Evolutionary conservation across 805 yeast species (phyloP).

Genomic region (Pichia californica): DNA sequence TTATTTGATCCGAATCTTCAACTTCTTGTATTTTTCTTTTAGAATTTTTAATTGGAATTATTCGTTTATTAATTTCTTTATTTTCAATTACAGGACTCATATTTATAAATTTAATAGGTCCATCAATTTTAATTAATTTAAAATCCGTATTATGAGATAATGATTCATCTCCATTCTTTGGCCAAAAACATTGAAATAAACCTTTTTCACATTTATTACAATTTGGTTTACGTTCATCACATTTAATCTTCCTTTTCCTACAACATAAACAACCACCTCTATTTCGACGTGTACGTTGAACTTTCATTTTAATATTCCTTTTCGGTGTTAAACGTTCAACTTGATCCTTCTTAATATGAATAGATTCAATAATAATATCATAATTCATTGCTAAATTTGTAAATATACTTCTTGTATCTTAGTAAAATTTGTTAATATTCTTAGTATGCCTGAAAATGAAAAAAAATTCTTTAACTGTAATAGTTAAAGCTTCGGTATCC

Average conservation of each 20-base stretch:
- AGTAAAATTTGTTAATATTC: too few species aligned
- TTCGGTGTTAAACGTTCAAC: not conserved
- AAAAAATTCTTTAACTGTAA: too few species aligned
- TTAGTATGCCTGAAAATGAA: too few species aligned
- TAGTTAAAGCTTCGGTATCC: too few species aligned
- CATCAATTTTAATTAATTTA: slow-evolving; percentile 11
- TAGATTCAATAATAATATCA: too few species aligned
- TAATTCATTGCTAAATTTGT: too few species aligned
- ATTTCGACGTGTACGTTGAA: not conserved
- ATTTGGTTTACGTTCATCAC: slow-evolving; percentile 19
- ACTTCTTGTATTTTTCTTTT: not conserved
- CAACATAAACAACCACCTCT: slow-evolving; percentile 24
- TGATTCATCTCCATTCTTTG: slow-evolving; percentile 9
- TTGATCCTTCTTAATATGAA: too few species aligned
- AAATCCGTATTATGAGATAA: slow-evolving; percentile 16
- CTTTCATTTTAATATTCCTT: not conserved
- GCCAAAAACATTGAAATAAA: slow-evolving; percentile 16
- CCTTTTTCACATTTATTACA: slow-evolving; percentile 15
- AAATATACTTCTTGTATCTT: too few species aligned
- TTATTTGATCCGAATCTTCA: too few species aligned
- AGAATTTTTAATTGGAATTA: too few species aligned
- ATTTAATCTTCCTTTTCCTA: slow-evolving; percentile 23
- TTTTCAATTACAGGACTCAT: not conserved
- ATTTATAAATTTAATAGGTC: not conserved
- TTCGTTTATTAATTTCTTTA: too few species aligned